Evolutionary conservation across 2,329 filamentous ascomycete species (phyloP).

Genomic region (Xylariaceae sp.): DNA sequence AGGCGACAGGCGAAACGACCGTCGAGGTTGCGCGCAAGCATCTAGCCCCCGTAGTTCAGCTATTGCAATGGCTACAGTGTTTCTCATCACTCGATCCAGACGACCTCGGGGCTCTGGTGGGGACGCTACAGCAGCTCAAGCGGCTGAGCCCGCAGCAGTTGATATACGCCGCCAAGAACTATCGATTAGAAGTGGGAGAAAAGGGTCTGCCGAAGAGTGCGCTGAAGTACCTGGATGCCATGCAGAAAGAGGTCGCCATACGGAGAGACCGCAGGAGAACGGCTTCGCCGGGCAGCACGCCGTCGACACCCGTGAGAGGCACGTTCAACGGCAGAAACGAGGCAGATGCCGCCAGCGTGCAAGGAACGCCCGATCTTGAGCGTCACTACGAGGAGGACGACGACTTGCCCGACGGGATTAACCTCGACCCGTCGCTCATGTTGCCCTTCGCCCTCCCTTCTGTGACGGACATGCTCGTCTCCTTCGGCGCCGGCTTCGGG

Average conservation of each 20-base stretch:
- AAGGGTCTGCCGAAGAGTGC: conserved; percentile 85
- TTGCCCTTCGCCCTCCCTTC: conserved; percentile 93
- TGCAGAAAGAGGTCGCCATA: conserved; percentile 68
- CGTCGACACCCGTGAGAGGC: conserved; percentile 33
- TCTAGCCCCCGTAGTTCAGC: conserved; percentile 82
- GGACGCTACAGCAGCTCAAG: conserved; percentile 83
- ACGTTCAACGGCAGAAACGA: conserved; percentile 40
- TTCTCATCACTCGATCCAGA: conserved; percentile 86
- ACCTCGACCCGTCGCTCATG: conserved; percentile 86
- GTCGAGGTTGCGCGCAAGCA: conserved; percentile 79
- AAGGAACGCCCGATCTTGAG: conserved; percentile 37
- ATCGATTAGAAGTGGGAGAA: conserved; percentile 91
- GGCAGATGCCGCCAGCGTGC: conserved; percentile 38
- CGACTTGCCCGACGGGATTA: conserved; percentile 66
- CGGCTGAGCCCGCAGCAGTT: conserved; percentile 81
- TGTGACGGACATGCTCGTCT: conserved; percentile 94
- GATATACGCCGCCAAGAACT: conserved; percentile 86
- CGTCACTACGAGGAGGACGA: conserved; percentile 61
- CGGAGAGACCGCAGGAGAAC: conserved; percentile 51
- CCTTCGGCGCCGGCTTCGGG: conserved; percentile 90
- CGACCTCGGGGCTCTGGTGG: conserved; percentile 81
- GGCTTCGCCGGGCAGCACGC: conserved; percentile 32
- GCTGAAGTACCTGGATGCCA: conserved; percentile 74
- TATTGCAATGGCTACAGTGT: conserved; percentile 95
- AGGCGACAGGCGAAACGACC: conserved; percentile 77